phyloP scores from a whole-genome alignment of 1,284 basidiomycete species.

The Xerocomus nothofagi region DNA sequence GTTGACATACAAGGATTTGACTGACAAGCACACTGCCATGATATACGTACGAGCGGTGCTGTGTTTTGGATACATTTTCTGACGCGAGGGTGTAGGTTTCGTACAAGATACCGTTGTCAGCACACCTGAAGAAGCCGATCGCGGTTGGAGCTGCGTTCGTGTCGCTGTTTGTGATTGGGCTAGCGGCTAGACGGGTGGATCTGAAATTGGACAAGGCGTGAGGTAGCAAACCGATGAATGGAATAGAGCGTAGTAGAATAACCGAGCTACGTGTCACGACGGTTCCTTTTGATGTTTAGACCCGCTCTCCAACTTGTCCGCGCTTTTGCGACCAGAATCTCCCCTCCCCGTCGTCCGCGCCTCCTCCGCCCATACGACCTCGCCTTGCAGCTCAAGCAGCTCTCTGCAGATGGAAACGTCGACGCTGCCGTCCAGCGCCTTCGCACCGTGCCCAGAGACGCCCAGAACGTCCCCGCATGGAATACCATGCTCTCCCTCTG shows the following conservation, averaged over 20 bases:
- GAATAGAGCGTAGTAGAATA: conserved; percentile 29
- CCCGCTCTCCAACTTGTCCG: conserved; percentile 9
- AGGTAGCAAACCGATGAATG: conserved; percentile 38
- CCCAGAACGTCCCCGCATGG: conserved; percentile 72
- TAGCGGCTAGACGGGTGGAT: conserved; percentile 65
- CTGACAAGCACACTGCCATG: conserved; percentile 73
- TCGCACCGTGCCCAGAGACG: conserved; percentile 62
- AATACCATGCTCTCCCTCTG: conserved; percentile 67
- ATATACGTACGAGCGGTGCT: conserved; percentile 55
- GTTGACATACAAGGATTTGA: conserved; percentile 73
- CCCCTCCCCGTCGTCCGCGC: conserved; percentile 2
- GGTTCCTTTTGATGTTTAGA: conserved; percentile 17
- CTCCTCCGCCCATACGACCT: conserved; percentile 61
- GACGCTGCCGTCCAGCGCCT: conserved; percentile 61
- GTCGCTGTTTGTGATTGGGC: conserved; percentile 60
- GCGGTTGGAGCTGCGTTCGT: conserved; percentile 70
- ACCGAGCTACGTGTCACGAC: conserved; percentile 3
- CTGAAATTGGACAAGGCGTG: conserved; percentile 57
- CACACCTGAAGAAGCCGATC: conserved; percentile 82
- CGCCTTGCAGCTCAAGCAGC: conserved; percentile 52
- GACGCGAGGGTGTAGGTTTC: conserved; percentile 60
- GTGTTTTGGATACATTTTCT: conserved; percentile 12
- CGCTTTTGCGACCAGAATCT: conserved; percentile 6
- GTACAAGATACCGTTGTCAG: conserved; percentile 76
- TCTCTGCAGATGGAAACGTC: conserved; percentile 52